phyloP scores from a whole-genome alignment of 371 early-diverging fungal species.

The Sporodiniella umbellata region DNA sequence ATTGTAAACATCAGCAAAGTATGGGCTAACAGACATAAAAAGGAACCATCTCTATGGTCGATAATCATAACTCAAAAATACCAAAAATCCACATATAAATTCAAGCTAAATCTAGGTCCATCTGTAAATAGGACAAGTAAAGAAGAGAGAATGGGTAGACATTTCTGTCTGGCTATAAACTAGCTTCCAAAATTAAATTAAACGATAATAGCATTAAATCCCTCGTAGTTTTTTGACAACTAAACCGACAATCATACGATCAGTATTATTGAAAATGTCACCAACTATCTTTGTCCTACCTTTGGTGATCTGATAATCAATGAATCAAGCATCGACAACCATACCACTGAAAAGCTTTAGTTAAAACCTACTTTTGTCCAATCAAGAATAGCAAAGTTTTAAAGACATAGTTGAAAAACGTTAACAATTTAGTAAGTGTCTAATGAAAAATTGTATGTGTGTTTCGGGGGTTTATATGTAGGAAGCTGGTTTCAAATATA shows the following conservation, averaged over 20 bases:
- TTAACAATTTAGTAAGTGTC: background rate
- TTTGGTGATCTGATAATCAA: constrained; percentile 6
- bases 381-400: constrained; percentile 1
- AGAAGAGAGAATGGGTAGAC: constrained; percentile 15
- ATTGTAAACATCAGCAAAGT: too few species aligned
- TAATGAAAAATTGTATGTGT: background rate
- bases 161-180: constrained; percentile 10
- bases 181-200: constrained; percentile 13
- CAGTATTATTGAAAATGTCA: constrained; percentile 13
- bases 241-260: constrained; percentile 5
- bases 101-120: background rate
- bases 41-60: too few species aligned
- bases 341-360: too few species aligned
- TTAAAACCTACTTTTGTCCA: background rate
- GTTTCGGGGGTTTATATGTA: background rate
- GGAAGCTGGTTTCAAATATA: constrained; percentile 1
- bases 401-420: background rate
- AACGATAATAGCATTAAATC: constrained; percentile 6
- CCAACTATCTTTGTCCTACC: constrained; percentile 4
- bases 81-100: too few species aligned
- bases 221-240: constrained; percentile 5
- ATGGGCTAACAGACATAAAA: too few species aligned
- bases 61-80: too few species aligned
- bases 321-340: background rate
- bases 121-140: constrained; percentile 7